These are phyloP conservation scores for Curvularia eragrostidis DNA, from an alignment of 2,329 filamentous ascomycete species.

Conservation along the genomic window DNA sequence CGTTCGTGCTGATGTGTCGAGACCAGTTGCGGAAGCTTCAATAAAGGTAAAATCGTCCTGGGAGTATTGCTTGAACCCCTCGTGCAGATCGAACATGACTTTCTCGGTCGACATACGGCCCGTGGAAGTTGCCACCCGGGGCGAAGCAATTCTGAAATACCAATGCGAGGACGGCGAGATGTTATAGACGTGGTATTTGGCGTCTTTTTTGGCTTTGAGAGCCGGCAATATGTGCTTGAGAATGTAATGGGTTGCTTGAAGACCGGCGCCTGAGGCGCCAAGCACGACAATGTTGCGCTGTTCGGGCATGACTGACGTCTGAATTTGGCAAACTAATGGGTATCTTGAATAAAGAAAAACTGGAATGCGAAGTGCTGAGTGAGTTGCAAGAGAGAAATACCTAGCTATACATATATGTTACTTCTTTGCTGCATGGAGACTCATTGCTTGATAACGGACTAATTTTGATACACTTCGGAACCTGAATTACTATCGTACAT, in stretches of 20 bases:
- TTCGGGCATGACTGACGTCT: conserved; percentile 33
- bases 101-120: conserved; percentile 56
- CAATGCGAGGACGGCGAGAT: conserved; percentile 61
- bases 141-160: conserved; percentile 62
- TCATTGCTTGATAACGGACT: conserved; percentile 3
- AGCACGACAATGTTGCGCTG: conserved; percentile 47
- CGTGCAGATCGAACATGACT: conserved; percentile 58
- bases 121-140: conserved; percentile 60
- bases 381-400: neutral
- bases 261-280: conserved; percentile 40
- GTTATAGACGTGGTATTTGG: conserved; percentile 60
- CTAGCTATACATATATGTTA: conserved; percentile 9
- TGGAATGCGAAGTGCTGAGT: neutral
- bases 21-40: conserved; percentile 56
- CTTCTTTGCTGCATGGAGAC: neutral
- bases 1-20: conserved; percentile 54
- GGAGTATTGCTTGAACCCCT: conserved; percentile 60
- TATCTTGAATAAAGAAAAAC: neutral
- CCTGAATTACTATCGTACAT: neutral
- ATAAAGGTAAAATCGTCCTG: conserved; percentile 58
- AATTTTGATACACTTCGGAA: neutral
- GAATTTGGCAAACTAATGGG: neutral
- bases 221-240: conserved; percentile 46
- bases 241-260: conserved; percentile 44
- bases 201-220: conserved; percentile 39